Evolutionary conservation across 352 stramenopile genomes (phyloP), one percentile per base, ranked within the genome.

Genomic region (Peronospora belbahrii): DNA sequence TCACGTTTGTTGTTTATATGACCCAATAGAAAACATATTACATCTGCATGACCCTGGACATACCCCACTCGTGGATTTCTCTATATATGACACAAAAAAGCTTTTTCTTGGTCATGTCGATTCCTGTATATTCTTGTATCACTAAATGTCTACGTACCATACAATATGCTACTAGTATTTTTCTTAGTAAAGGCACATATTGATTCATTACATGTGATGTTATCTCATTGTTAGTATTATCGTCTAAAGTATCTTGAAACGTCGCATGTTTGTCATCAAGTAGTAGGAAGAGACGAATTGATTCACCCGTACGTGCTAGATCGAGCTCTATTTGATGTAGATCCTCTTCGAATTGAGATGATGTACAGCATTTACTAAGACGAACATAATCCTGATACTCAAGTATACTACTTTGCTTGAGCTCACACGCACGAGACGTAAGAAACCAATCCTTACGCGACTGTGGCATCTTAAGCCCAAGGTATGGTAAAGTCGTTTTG

Each of bases 31-130:
- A 86, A 88, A 38, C 77, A 85, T 24, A 88, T 39, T 1, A 88
- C 56, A 19, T 88, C 77, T 22, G 72, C 74, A 28, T 88, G 77
- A 33, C 77, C 77, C 42, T 88, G 77, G 1, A 88, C 72, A 42
- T 88, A 88, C 0, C 77, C 77, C n/a, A 88, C 70, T 18, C 74
- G 68, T 27, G 70, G 59, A 37, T 86, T 88, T 24, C 74, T 56
- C 70, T 86, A 28, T 18, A 42, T 8, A 33, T n/a, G n/a, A n/a
- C n/a, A n/a, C n/a, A n/a, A n/a, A n/a, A n/a, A n/a, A n/a, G n/a
- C n/a, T n/a, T n/a, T n/a, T n/a, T n/a, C n/a, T n/a, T n/a, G n/a
- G n/a, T n/a, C n/a, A n/a, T n/a, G n/a, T n/a, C n/a, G n/a, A n/a
- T n/a, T n/a, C 23, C 0, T 27, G 23, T 8, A 22, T 33, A 18